Evolutionary conservation across 208 protist species (phyloP), one percentile per base, ranked within the genome.

Genomic region (Crithidia bombi): DNA sequence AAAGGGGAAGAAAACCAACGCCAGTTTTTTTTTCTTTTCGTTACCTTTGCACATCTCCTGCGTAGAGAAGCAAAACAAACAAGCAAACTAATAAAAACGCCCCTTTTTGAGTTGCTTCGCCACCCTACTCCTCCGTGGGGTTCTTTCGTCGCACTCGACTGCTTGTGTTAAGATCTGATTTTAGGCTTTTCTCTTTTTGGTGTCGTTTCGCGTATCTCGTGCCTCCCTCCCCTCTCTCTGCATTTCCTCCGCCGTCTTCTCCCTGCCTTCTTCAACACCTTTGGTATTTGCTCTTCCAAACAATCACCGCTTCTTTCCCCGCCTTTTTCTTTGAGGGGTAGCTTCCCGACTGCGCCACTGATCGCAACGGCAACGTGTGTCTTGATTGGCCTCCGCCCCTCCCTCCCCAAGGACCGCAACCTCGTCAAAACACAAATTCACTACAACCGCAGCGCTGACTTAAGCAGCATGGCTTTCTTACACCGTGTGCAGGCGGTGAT

Each of bases 401-500:
- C n/a, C n/a, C n/a, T n/a, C n/a, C n/a, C n/a, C n/a, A n/a, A n/a
- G n/a, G n/a, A n/a, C n/a, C n/a, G n/a, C n/a, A n/a, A n/a, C n/a
- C n/a, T n/a, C n/a, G n/a, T n/a, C n/a, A n/a, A n/a, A n/a, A n/a
- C n/a, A 59, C 38, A 67, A 58, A 21, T 25, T 19, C 30, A 14
- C 30, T 21, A 19, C 19, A 62, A 61, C 28, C n/a, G 14, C 32
- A 11, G 21, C 33, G 3, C n/a, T 15, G 47, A 47, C 63, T 38
- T 15, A 17, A 51, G 21, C 46, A 28, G 21, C n/a, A 94, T 94
- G 88, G 73, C 93, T n/a, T 94, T 91, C 56, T 59, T 96, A 26
- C 93, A 97, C 66, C 82, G 82, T 49, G 86, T 97, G 51, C 83
- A 95, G 66, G 93, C 81, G 1, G 81, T 97, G 38, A 65, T 95